Evolutionary conservation across 768 basidiomycete species (phyloP).

Genomic region (Mycena galopus): DNA sequence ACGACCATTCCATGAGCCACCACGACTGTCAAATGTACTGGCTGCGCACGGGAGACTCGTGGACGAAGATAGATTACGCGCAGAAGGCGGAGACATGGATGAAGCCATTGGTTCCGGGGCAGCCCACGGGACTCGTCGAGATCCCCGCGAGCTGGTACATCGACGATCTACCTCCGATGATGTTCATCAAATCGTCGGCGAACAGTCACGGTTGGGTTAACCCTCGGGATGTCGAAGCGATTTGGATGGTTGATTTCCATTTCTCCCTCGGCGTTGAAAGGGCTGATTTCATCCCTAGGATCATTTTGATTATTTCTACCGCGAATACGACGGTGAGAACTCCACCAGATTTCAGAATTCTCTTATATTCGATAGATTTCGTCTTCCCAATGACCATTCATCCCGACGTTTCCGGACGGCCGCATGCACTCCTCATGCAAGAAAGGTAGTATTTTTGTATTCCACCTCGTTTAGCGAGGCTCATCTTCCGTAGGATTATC

Average conservation of each 20-base stretch:
- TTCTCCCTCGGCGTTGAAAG: neutral
- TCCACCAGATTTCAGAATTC: too few relatives aligned
- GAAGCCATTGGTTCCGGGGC: constrained; percentile 76
- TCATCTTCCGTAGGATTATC: constrained; percentile 68
- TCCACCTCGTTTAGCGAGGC: neutral
- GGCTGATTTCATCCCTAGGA: neutral
- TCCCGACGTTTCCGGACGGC: constrained; percentile 75
- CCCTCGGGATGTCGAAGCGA: constrained; percentile 71
- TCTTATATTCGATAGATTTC: too few relatives aligned
- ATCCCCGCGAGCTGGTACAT: constrained; percentile 85
- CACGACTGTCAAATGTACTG: constrained; percentile 73
- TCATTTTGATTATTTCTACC: constrained; percentile 38
- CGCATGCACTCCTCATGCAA: constrained; percentile 82
- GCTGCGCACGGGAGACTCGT: constrained; percentile 74
- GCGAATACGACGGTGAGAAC: constrained; percentile 73
- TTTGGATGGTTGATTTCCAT: constrained; percentile 67
- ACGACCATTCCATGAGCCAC: constrained; percentile 60
- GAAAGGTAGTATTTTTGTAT: constrained; percentile 48
- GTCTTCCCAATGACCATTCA: constrained; percentile 86
- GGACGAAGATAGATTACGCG: constrained; percentile 80
- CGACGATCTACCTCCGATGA: constrained; percentile 83
- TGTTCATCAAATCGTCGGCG: constrained; percentile 77
- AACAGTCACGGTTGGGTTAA: constrained; percentile 85
- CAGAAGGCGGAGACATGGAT: constrained; percentile 76
- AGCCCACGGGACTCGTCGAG: constrained; percentile 68